phyloP scores from a whole-genome alignment of 2,329 filamentous ascomycete species.

The Pseudogymnoascus sp. region DNA sequence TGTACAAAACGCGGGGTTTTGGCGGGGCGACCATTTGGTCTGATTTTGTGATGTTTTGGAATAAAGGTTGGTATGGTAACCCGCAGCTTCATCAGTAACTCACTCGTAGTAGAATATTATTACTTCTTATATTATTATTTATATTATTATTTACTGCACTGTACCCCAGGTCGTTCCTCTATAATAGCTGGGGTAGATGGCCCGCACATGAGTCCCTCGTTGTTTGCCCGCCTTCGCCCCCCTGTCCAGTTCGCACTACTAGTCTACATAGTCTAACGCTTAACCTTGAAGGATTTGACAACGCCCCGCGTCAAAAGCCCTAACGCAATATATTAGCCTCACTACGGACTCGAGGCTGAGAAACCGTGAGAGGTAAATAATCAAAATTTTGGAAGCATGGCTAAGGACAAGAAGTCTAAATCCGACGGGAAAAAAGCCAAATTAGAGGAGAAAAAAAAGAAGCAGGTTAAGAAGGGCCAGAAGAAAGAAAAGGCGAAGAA shows the following conservation, averaged over 20 bases:
- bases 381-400: conserved; percentile 31
- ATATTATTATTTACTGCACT: neutral
- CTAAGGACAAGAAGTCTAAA: conserved; percentile 44
- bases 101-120: neutral
- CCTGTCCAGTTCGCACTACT: neutral
- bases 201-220: neutral
- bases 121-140: neutral
- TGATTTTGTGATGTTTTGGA: neutral
- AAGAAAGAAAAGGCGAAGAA: conserved; percentile 71
- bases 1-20: neutral
- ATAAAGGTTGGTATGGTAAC: neutral
- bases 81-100: neutral
- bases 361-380: neutral
- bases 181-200: neutral
- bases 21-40: neutral
- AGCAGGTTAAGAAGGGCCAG: conserved; percentile 83
- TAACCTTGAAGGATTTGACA: conserved; percentile 4
- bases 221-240: neutral
- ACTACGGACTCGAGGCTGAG: neutral
- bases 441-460: conserved; percentile 58
- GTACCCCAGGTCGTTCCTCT: neutral
- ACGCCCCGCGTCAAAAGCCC: conserved; percentile 1
- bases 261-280: neutral
- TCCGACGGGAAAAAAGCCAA: conserved; percentile 45
- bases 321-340: conserved; percentile 7